Evolutionary conservation across 192 early-diverging fungal species (phyloP).

Genomic region (Pecoramyces ruminantium): DNA sequence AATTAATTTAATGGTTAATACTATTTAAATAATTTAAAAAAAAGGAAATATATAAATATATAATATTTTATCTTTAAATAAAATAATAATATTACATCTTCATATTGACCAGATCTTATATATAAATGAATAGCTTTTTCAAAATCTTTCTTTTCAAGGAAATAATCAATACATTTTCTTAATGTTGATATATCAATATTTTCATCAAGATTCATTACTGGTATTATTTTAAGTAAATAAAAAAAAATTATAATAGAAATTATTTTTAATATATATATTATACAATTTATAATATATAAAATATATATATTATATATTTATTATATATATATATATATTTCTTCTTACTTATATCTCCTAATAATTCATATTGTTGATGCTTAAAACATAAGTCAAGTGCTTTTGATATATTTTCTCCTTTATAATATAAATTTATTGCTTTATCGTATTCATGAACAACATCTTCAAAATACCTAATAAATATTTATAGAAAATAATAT

Average conservation of each 20-base stretch:
- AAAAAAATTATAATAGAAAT: no score
- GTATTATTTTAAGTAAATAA: no score
- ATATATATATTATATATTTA: not conserved
- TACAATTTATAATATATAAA: not conserved
- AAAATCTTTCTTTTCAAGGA: not conserved
- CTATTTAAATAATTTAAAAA: no score
- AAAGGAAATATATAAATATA: no score
- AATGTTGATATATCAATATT: not conserved
- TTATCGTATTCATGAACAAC: conserved; percentile 7
- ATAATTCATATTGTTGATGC: conserved; percentile 8
- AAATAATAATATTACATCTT: no score
- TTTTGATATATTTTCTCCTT: conserved; percentile 20
- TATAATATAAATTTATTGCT: conserved; percentile 25
- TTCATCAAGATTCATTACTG: not conserved
- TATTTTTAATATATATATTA: no score
- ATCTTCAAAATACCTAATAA: conserved; percentile 17
- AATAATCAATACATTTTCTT: not conserved
- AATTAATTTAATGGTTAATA: no score
- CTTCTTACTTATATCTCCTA: conserved; percentile 21
- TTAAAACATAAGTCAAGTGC: conserved; percentile 29
- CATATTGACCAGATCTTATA: not conserved
- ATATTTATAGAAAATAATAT: not conserved
- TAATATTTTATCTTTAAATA: no score
- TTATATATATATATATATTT: not conserved
- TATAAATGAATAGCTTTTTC: not conserved